These are phyloP conservation scores for Catunica adiposa DNA, from an alignment of 2,329 filamentous ascomycete genomes.

Conservation along the genomic window DNA sequence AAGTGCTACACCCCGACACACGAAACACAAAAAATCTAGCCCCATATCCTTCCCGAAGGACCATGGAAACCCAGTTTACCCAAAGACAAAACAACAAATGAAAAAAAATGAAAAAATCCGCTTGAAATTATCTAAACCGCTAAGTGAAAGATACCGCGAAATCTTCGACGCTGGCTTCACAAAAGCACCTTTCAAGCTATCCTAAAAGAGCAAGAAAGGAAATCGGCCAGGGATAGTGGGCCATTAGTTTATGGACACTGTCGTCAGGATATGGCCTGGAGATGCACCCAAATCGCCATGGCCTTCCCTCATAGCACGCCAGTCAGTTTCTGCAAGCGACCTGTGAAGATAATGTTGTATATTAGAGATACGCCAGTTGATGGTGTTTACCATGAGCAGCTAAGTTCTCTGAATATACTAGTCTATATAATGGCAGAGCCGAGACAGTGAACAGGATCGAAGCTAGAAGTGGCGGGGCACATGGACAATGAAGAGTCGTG, in stretches of 20 bases:
- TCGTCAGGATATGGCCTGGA: background rate
- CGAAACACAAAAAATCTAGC: background rate
- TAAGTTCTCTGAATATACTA: too few relatives aligned
- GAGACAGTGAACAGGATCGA: too few relatives aligned
- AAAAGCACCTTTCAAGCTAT: background rate
- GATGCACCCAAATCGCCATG: background rate
- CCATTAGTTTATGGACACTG: background rate
- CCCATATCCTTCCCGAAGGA: background rate
- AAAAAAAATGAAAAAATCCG: background rate
- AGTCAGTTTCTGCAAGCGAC: background rate
- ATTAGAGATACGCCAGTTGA: too few relatives aligned
- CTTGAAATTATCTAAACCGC: background rate
- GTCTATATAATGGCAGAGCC: too few relatives aligned
- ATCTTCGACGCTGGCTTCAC: background rate
- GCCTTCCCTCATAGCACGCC: background rate
- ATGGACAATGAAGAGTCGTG: too few relatives aligned
- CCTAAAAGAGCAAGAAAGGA: background rate
- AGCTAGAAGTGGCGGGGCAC: too few relatives aligned
- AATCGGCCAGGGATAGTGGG: background rate
- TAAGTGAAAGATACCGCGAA: background rate
- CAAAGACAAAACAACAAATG: background rate
- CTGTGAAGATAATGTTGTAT: too few relatives aligned
- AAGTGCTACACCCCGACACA: background rate
- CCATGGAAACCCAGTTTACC: background rate
- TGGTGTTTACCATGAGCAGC: too few relatives aligned